phyloP scores from a whole-genome alignment of 2,329 filamentous ascomycete genomes.

The Talaromyces sp. region DNA sequence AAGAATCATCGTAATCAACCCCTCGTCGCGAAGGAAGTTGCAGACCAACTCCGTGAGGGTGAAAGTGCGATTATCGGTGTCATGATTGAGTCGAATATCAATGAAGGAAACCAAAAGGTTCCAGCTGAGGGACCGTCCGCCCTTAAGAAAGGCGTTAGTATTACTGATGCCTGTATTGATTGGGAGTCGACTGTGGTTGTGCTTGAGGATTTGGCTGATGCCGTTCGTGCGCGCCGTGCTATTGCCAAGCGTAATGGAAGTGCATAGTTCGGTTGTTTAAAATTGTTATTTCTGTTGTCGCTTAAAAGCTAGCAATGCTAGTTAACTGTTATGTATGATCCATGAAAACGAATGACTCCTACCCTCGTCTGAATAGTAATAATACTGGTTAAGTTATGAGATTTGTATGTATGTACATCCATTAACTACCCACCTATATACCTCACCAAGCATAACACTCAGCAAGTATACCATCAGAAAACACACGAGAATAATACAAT shows the following conservation, averaged over 20 bases:
- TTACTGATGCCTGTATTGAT: slow-evolving; percentile 93
- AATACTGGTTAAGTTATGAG: background rate
- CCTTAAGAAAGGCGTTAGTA: slow-evolving; percentile 84
- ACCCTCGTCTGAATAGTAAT: too few species aligned
- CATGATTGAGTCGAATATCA: slow-evolving; percentile 98
- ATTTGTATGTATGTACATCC: slow-evolving; percentile 1
- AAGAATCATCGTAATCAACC: slow-evolving; percentile 98
- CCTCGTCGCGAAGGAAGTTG: slow-evolving; percentile 75
- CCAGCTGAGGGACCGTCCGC: slow-evolving; percentile 71
- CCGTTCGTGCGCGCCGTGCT: slow-evolving; percentile 69
- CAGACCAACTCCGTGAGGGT: slow-evolving; percentile 79
- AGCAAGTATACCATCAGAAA: background rate
- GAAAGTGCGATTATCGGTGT: slow-evolving; percentile 88
- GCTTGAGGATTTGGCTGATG: slow-evolving; percentile 78
- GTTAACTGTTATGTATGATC: background rate
- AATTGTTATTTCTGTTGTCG: background rate
- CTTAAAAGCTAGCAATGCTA: background rate
- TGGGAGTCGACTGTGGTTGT: slow-evolving; percentile 82
- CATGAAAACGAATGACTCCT: background rate
- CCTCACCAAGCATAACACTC: background rate
- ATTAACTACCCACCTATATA: slow-evolving; percentile 1
- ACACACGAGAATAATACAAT: background rate
- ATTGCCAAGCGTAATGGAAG: slow-evolving; percentile 27
- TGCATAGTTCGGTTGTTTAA: slow-evolving; percentile 3
- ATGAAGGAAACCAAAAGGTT: slow-evolving; percentile 85